Percentiles rank a stretch among this genome's conserved stretches.
Evolutionary conservation across 352 stramenopile genomes (phyloP).

Genomic region (Globisporangium irregulare): DNA sequence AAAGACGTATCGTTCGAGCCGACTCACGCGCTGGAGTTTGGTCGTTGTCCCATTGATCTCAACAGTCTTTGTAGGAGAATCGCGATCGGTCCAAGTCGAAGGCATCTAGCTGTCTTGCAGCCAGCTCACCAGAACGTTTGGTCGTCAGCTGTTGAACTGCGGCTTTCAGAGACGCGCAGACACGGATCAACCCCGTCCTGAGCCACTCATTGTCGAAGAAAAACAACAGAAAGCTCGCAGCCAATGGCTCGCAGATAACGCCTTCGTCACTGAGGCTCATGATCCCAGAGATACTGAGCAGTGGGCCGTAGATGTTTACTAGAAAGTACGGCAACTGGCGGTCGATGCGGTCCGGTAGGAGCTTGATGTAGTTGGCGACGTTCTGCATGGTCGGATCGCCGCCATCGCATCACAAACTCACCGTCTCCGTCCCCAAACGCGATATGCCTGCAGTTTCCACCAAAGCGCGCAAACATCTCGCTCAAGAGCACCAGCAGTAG

Average conservation of each 20-base stretch:
- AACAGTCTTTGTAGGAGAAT: not conserved
- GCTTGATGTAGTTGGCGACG: not conserved
- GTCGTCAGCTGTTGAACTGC: not conserved
- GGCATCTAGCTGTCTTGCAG: not conserved
- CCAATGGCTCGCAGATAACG: not conserved
- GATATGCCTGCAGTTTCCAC: not conserved
- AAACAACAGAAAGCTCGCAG: not conserved
- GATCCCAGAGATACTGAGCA: not conserved
- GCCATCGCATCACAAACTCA: not conserved
- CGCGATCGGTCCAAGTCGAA: not conserved
- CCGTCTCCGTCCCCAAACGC: not conserved
- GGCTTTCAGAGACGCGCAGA: not conserved
- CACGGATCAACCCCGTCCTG: not conserved
- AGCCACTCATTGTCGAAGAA: not conserved
- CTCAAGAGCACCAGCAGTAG: not conserved
- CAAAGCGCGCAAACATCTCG: not conserved
- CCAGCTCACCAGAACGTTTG: not conserved
- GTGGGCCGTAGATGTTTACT: not conserved
- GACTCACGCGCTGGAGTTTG: not conserved
- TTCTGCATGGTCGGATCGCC: not conserved
- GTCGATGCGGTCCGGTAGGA: not conserved
- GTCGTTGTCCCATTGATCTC: not conserved
- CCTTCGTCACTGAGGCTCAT: not conserved
- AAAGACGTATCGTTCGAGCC: not conserved
- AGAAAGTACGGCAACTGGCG: not conserved